These are phyloP conservation scores for Stagonosporopsis rhizophila DNA, from an alignment of 2,329 filamentous ascomycete genomes.

Conservation along the genomic window DNA sequence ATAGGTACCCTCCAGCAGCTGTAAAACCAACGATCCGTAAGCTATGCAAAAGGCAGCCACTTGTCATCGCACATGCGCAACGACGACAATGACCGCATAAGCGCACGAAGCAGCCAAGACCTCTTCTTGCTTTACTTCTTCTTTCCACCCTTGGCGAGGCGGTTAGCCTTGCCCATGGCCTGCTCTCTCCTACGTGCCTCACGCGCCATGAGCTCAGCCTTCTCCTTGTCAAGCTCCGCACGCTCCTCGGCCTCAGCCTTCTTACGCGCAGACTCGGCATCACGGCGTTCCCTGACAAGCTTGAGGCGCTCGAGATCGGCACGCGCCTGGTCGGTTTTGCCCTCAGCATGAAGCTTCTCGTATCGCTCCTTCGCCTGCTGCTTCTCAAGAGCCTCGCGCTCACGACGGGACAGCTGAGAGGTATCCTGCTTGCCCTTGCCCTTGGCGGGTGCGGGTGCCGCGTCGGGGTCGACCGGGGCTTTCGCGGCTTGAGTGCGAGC, in stretches of 20 bases:
- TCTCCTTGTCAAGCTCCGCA: slow-evolving; percentile 63
- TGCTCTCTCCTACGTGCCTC: slow-evolving; percentile 58
- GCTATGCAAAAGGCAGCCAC: slow-evolving; percentile 33
- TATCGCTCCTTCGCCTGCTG: slow-evolving; percentile 89
- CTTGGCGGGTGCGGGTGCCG: slow-evolving; percentile 61
- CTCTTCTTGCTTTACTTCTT: slow-evolving; percentile 45
- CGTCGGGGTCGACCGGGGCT: slow-evolving; percentile 52
- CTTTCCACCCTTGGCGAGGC: slow-evolving; percentile 48
- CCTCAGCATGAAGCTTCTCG: slow-evolving; percentile 88
- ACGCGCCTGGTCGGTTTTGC: slow-evolving; percentile 95
- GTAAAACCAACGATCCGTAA: slow-evolving; percentile 25
- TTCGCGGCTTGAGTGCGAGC: slow-evolving; percentile 71
- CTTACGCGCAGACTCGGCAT: slow-evolving; percentile 81
- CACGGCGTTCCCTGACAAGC: slow-evolving; percentile 84
- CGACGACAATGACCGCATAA: background rate
- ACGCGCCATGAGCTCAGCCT: slow-evolving; percentile 57
- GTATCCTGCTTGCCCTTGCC: slow-evolving; percentile 62
- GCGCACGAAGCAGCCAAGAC: background rate
- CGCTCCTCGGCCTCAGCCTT: slow-evolving; percentile 67
- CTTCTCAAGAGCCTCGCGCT: slow-evolving; percentile 82
- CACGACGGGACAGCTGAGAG: slow-evolving; percentile 69
- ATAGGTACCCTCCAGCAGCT: slow-evolving; percentile 4
- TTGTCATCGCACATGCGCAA: slow-evolving; percentile 22
- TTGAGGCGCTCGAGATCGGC: slow-evolving; percentile 84
- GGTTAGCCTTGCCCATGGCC: slow-evolving; percentile 55